A percentile compares a stretch with the other conserved stretches of the same genome.
Evolutionary conservation across 805 yeast genomes (phyloP).

Genomic region (Lachancea dasiensis): DNA sequence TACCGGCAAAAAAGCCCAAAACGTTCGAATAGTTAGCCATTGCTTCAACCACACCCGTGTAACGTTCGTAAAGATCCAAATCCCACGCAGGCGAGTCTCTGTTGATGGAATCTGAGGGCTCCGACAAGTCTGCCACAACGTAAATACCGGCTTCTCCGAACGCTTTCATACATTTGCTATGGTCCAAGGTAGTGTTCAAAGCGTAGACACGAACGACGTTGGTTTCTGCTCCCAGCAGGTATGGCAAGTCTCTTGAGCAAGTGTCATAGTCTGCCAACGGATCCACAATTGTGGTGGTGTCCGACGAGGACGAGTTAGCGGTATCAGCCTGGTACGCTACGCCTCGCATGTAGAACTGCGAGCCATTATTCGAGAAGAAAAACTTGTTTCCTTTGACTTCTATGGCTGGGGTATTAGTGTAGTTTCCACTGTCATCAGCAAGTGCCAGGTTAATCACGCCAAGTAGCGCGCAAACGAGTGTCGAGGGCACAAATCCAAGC

Average conservation of each 20-base stretch:
- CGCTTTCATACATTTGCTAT: constrained; percentile 53
- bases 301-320: constrained; percentile 30
- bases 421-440: constrained; percentile 13
- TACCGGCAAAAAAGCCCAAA: constrained; percentile 73
- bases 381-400: constrained; percentile 67
- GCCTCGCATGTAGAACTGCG: constrained; percentile 65
- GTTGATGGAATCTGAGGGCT: constrained; percentile 54
- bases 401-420: constrained; percentile 40
- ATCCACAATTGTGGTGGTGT: constrained; percentile 43
- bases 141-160: constrained; percentile 64
- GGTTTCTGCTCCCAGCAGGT: constrained; percentile 49
- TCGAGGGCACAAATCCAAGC: not conserved
- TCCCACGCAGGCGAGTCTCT: constrained; percentile 56
- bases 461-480: not conserved
- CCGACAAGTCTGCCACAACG: constrained; percentile 63
- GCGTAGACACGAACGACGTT: constrained; percentile 68
- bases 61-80: constrained; percentile 51
- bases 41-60: constrained; percentile 56
- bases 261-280: constrained; percentile 53
- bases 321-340: constrained; percentile 66
- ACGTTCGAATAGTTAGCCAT: constrained; percentile 60
- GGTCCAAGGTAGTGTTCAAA: constrained; percentile 49
- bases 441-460: not conserved
- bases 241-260: constrained; percentile 63
- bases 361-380: constrained; percentile 61